phyloP scores from a whole-genome alignment of 2,329 filamentous ascomycete species.

The Colletotrichum filicis region DNA sequence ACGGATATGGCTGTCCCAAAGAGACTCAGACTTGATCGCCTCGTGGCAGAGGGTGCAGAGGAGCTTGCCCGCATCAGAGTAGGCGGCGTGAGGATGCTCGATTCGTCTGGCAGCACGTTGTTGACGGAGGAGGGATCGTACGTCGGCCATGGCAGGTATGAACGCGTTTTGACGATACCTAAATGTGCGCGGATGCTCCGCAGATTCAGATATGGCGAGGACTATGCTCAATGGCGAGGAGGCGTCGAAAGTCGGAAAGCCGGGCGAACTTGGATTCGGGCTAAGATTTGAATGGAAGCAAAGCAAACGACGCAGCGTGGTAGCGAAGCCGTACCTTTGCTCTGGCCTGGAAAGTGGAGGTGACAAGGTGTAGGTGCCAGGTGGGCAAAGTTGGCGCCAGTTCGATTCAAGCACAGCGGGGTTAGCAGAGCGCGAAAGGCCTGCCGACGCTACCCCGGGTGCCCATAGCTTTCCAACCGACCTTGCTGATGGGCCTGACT shows the following conservation, averaged over 20 bases:
- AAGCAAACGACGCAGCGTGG: slow-evolving; percentile 19
- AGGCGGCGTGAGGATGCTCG: slow-evolving; percentile 74
- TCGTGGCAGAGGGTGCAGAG: slow-evolving; percentile 75
- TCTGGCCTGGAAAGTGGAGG: slow-evolving; percentile 18
- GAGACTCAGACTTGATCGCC: slow-evolving; percentile 70
- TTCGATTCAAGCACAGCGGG: background rate
- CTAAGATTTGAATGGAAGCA: slow-evolving; percentile 20
- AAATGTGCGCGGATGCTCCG: background rate
- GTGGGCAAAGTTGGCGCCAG: slow-evolving; percentile 8
- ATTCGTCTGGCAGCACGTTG: slow-evolving; percentile 81
- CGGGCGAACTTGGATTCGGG: slow-evolving; percentile 5
- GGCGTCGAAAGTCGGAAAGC: slow-evolving; percentile 5
- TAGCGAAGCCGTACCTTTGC: background rate
- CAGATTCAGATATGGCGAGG: background rate
- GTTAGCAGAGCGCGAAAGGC: slow-evolving; percentile 4
- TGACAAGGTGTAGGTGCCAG: slow-evolving; percentile 19
- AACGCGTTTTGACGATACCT: slow-evolving; percentile 10
- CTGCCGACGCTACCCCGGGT: slow-evolving; percentile 12
- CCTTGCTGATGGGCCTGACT: background rate
- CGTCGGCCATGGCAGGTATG: slow-evolving; percentile 73
- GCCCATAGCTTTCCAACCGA: background rate
- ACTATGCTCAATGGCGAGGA: slow-evolving; percentile 24
- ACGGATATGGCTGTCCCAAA: slow-evolving; percentile 74
- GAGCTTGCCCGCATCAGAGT: slow-evolving; percentile 75
- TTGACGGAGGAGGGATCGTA: slow-evolving; percentile 81